Evolutionary conservation across 148 eudicot genomes (phyloP), one percentile per base, ranked within the genome.

Genomic region (Cornus kousa): DNA sequence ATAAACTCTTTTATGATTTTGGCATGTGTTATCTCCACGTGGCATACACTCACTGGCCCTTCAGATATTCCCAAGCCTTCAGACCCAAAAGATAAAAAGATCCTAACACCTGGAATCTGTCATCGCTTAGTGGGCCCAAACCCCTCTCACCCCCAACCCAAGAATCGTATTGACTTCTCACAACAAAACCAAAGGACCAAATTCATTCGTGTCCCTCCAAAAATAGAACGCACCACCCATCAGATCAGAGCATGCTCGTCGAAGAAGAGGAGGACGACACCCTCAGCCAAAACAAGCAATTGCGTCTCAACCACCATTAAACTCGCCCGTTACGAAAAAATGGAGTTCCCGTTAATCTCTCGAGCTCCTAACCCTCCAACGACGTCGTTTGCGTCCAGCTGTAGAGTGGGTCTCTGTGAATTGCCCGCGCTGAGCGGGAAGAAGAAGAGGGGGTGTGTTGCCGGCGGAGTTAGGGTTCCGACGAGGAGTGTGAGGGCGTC

Each of bases 261-360:
- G 28, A 53, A 14, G 68, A 70, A 72, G 75, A 53, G 33, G 11
- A 43, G 43, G 5, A 28, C 28, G 28, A 28, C 28, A 28, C 28
- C 2, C 9, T 7, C 24, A 7, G 5, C 43, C 43, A 43, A 43
- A 43, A 43, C 48, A 43, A 43, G 48, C 48, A 6, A 4, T 43
- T 43, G 69, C 46, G 5, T 5, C 19, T 20, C 75, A 24, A 5
- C 5, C 69, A 20, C 9, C 59, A 10, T 11, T 33, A 48, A 72
- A 55, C 59, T 35, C 22, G 12, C 9, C 37, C 19, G 22, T 19
- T 9, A 4, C 5, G 28, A 13, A 4, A 35, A 35, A 13, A 94
- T 94, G 98, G 93, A 89, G 81, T 46, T 93, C 16, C 89, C 94
- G 79, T 70, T 95, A 68, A 37, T 86, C 43, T 82, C 84, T 10